Percentiles rank a stretch among this genome's conserved stretches.
Evolutionary conservation across 2,329 filamentous ascomycete species (phyloP).

Genomic region (Phoma sp.): DNA sequence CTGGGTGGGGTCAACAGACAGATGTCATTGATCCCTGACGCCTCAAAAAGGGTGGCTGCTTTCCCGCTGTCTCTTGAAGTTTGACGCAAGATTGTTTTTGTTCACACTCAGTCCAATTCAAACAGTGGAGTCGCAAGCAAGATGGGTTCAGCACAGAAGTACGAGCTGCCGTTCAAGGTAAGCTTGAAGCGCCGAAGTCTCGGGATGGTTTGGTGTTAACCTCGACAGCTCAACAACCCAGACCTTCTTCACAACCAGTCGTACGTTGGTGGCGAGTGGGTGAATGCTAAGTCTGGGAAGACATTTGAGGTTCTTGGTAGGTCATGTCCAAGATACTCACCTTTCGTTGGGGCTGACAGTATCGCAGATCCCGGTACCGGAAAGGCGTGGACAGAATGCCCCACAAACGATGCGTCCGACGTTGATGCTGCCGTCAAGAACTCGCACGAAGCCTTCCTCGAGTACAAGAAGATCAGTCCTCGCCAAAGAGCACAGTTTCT

Average conservation of each 20-base stretch:
- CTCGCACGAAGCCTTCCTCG: slow-evolving; percentile 66
- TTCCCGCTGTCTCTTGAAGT: neutral
- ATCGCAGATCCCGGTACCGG: slow-evolving; percentile 58
- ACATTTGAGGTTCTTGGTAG: slow-evolving; percentile 63
- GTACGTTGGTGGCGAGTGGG: slow-evolving; percentile 62
- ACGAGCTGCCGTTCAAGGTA: slow-evolving; percentile 55
- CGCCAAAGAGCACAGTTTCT: slow-evolving; percentile 67
- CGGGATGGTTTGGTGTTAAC: slow-evolving; percentile 2
- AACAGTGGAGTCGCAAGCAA: neutral
- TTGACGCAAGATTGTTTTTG: neutral
- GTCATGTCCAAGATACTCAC: slow-evolving; percentile 5
- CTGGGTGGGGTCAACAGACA: slow-evolving; percentile 7
- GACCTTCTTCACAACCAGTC: slow-evolving; percentile 62
- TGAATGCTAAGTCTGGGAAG: slow-evolving; percentile 62
- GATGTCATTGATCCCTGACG: slow-evolving; percentile 8
- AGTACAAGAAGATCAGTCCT: slow-evolving; percentile 66
- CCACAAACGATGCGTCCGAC: slow-evolving; percentile 61
- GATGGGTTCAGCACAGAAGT: slow-evolving; percentile 37
- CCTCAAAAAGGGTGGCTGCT: slow-evolving; percentile 3
- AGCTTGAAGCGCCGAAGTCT: neutral
- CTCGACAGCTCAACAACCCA: slow-evolving; percentile 57
- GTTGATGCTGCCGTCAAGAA: slow-evolving; percentile 66
- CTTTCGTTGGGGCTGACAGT: slow-evolving; percentile 15
- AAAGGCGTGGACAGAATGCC: slow-evolving; percentile 57
- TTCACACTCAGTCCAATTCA: neutral